phyloP scores from a whole-genome alignment of 2,329 filamentous ascomycete genomes.

The Penicillium sp. region DNA sequence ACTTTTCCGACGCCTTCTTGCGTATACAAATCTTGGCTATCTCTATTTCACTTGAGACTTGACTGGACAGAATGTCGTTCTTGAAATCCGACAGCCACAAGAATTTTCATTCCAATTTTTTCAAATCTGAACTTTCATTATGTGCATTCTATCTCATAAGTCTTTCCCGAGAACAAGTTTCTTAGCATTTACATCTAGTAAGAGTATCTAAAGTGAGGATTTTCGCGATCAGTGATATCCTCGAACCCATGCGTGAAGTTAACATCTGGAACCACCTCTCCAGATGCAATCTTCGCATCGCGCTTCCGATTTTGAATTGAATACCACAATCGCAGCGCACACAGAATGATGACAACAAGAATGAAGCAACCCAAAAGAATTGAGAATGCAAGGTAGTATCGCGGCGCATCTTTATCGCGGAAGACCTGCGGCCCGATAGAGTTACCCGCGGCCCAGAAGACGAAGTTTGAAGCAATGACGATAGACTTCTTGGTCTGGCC shows the following conservation, averaged over 20 bases:
- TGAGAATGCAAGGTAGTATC: conserved; percentile 70
- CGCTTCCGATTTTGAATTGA: conserved; percentile 61
- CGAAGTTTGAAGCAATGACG: conserved; percentile 70
- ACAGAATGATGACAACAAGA: conserved; percentile 60
- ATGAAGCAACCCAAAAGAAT: conserved; percentile 71
- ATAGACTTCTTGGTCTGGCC: conserved; percentile 74
- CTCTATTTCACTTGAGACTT: too few relatives aligned
- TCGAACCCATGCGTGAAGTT: conserved; percentile 60
- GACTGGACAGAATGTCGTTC: too few relatives aligned
- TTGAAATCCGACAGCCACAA: too few relatives aligned
- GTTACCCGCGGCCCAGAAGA: conserved; percentile 70
- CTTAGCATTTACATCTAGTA: conserved; percentile 34
- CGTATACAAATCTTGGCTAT: too few relatives aligned
- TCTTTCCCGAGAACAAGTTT: too few relatives aligned
- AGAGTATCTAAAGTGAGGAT: conserved; percentile 64
- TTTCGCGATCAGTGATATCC: conserved; percentile 65
- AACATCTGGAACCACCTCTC: conserved; percentile 45
- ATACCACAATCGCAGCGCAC: conserved; percentile 63
- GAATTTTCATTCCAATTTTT: too few relatives aligned
- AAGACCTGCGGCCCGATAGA: conserved; percentile 70
- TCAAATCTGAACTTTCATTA: too few relatives aligned
- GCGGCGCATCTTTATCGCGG: conserved; percentile 62
- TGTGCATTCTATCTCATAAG: too few relatives aligned
- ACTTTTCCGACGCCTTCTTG: too few relatives aligned
- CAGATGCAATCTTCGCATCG: conserved; percentile 51